These are phyloP conservation scores for Collybiopsis confluens DNA, from an alignment of 768 basidiomycete genomes.

Conservation along the genomic window DNA sequence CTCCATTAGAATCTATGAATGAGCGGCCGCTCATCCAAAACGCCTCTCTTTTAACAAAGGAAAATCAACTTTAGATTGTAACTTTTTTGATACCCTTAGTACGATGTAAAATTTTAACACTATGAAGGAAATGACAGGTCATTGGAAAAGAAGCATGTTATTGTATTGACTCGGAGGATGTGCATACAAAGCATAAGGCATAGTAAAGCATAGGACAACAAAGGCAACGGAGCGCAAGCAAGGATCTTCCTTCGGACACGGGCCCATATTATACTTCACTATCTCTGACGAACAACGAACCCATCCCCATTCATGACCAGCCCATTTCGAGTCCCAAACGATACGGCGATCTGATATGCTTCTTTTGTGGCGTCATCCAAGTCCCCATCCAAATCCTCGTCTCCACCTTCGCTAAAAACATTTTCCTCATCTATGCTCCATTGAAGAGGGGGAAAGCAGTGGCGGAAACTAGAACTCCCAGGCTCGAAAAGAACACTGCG, in stretches of 20 bases:
- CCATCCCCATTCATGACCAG: not conserved
- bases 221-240: no score
- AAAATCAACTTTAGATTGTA: no score
- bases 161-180: no score
- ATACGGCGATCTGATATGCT: not conserved
- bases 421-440: not conserved
- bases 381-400: not conserved
- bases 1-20: conserved; percentile 1
- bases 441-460: not conserved
- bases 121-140: not conserved
- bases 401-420: not conserved
- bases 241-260: no score
- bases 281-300: not conserved
- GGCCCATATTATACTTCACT: no score
- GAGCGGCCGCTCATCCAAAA: not conserved
- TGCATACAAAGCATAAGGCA: no score
- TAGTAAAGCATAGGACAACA: no score
- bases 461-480: not conserved
- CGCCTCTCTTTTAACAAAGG: no score
- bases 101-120: no score
- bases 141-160: not conserved
- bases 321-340: not conserved
- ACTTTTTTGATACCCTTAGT: no score
- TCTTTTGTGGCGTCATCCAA: not conserved
- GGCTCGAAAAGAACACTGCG: no score